Percentiles rank a stretch among this genome's conserved stretches.
Evolutionary conservation across 768 basidiomycete genomes (phyloP).

Genomic region (Pisolithus orientalis): DNA sequence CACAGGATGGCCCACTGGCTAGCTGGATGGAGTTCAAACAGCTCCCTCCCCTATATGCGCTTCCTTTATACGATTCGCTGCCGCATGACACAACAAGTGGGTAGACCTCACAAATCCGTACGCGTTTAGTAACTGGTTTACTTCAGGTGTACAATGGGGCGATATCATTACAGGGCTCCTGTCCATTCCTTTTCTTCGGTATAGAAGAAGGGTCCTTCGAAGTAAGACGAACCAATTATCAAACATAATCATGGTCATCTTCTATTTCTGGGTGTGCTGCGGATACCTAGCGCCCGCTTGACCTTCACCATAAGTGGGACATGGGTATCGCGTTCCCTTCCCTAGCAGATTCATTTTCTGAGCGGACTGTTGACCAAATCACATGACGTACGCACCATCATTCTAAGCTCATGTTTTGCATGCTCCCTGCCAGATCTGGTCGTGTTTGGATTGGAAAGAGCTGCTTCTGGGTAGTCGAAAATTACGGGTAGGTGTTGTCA

Average conservation of each 20-base stretch:
- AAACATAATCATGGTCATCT: neutral
- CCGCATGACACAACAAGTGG: no score
- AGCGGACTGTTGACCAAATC: neutral
- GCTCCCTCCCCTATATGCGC: no score
- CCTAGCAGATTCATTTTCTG: constrained; percentile 23
- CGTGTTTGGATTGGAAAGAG: constrained; percentile 42
- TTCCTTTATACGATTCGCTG: no score
- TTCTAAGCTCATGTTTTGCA: constrained; percentile 39
- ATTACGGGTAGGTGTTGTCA: constrained; percentile 3
- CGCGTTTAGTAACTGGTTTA: no score
- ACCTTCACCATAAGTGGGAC: constrained; percentile 45
- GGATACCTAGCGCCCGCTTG: constrained; percentile 46
- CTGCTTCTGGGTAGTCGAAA: constrained; percentile 32
- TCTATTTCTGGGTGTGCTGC: constrained; percentile 32
- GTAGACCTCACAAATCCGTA: no score
- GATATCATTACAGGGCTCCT: no score
- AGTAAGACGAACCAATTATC: no score
- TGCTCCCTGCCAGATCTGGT: constrained; percentile 37
- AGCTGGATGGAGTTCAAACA: no score
- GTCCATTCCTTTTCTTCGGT: no score
- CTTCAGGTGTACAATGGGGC: no score
- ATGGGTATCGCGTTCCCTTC: constrained; percentile 34
- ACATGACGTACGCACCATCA: constrained; percentile 35
- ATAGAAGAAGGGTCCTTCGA: no score
- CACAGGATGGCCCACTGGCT: no score